Base-by-base conservation (phyloP, 805 yeast species). In the Kazachstania kunashirensis region DNA sequence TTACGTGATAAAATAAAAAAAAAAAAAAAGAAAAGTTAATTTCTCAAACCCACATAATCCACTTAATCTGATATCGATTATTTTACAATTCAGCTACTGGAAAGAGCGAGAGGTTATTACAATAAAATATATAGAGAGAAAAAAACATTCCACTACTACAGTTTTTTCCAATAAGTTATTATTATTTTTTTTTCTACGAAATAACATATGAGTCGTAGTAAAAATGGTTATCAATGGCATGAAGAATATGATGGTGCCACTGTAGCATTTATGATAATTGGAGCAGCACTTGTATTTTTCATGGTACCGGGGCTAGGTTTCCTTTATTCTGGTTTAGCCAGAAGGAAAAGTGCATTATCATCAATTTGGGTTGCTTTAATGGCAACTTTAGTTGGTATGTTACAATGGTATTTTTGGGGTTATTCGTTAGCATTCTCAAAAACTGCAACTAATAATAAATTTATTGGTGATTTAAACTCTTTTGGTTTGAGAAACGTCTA, bases 351-450 rank as follows among this genome's bases (percentile, higher is more conserved):
- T n/a, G 95, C 96, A 0, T 65, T 86, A 31, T 79, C 89, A 13
- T 72, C 84, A 72, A 77, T 86, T 21, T 84, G 94, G 82, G 75
- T 79, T 7, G 76, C 75, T n/a, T 56, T 84, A 28, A 72, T 79
- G 71, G 72, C 85, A 5, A 76, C 83, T 5, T 69, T 80, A 45
- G 75, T 85, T 6, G 85, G 82, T 1, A 69, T 75, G 37, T 75
- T 86, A 53, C 95, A 86, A 56, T 89, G 97, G 97, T 89, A 86
- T 60, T 85, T 89, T 56, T 92, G 97, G 96, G 96, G 96, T n/a
- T 88, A 84, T 57, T 84, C 96, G 0, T 62, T 89, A 29, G 94
- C 97, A 4, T 86, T 92, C 52, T 76, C 89, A 0, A 50, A 69
- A n/a, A 72, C 82, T 0, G 85, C 95, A 2, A 40, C 46, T 16